phyloP scores from a whole-genome alignment of 108 stramenopile species.

The Nitzschia putrida region DNA sequence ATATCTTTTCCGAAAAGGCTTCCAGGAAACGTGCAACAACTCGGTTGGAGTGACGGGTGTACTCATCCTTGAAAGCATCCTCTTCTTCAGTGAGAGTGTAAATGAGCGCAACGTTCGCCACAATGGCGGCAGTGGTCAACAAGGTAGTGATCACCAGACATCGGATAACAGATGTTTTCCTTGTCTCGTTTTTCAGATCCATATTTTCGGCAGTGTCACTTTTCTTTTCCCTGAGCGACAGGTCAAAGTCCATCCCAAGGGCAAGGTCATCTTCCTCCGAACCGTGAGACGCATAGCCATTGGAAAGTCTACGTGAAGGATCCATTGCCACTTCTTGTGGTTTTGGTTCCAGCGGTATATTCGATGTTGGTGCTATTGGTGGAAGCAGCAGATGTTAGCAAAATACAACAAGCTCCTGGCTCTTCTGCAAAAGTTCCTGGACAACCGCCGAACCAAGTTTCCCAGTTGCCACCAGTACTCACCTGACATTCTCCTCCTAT shows the following conservation, averaged over 20 bases:
- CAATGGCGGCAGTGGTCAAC: slow-evolving; percentile 15
- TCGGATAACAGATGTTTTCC: slow-evolving; percentile 12
- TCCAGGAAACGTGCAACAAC: background rate
- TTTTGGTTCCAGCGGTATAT: too few relatives aligned
- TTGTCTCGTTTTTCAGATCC: slow-evolving; percentile 15
- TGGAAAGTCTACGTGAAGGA: too few relatives aligned
- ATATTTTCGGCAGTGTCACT: slow-evolving; percentile 3
- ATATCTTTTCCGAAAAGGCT: background rate
- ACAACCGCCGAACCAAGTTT: too few relatives aligned
- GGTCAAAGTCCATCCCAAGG: background rate
- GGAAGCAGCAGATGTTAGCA: too few relatives aligned
- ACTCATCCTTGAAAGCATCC: slow-evolving; percentile 11
- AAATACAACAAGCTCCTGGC: too few relatives aligned
- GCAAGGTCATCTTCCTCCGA: slow-evolving; percentile 8
- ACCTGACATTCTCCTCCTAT: too few relatives aligned
- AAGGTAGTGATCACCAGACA: slow-evolving; percentile 15
- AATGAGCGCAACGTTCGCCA: slow-evolving; percentile 16
- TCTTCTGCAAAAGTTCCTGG: too few relatives aligned
- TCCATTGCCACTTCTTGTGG: too few relatives aligned
- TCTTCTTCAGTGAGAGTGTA: slow-evolving; percentile 12
- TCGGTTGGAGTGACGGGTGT: background rate
- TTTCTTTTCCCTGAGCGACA: background rate
- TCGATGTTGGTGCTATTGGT: too few relatives aligned
- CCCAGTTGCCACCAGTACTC: too few relatives aligned
- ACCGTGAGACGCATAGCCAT: too few relatives aligned